These are phyloP conservation scores for Zea luxurians DNA, from an alignment of 176 grass and related monocot species.

Conservation along the genomic window DNA sequence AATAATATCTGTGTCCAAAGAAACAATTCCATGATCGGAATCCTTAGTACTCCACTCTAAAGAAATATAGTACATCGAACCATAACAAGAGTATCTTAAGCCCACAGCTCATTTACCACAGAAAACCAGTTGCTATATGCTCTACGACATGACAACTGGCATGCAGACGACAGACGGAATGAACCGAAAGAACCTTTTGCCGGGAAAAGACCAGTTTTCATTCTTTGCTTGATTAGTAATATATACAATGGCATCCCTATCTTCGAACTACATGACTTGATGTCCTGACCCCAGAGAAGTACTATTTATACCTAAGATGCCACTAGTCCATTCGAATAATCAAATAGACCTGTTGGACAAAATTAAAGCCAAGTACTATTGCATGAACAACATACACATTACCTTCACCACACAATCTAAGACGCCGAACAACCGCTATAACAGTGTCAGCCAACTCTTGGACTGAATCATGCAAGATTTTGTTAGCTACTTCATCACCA, in stretches of 20 bases:
- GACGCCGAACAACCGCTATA: slow-evolving; percentile 80
- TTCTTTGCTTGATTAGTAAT: neutral
- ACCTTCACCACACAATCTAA: slow-evolving; percentile 92
- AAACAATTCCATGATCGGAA: slow-evolving; percentile 6
- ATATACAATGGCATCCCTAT: neutral
- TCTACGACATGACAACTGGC: neutral
- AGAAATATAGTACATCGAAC: neutral
- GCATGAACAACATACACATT: slow-evolving; percentile 16
- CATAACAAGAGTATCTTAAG: neutral
- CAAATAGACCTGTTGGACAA: neutral
- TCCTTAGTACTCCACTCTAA: neutral
- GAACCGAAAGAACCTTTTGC: neutral
- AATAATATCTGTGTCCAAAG: neutral
- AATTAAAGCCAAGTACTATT: neutral
- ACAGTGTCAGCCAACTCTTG: slow-evolving; percentile 89
- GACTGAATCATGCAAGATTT: slow-evolving; percentile 78
- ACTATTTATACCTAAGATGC: slow-evolving; percentile 9
- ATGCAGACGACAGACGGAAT: neutral
- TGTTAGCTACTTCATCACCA: slow-evolving; percentile 97
- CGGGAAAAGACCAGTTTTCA: neutral
- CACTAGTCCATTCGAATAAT: neutral
- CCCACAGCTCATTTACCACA: neutral
- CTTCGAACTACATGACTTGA: neutral
- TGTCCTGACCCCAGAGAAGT: neutral
- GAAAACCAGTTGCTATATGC: slow-evolving; percentile 1